Conservation (phyloP, 345 rosid genomes). For the Chamaenerion angustifolium region DNA sequence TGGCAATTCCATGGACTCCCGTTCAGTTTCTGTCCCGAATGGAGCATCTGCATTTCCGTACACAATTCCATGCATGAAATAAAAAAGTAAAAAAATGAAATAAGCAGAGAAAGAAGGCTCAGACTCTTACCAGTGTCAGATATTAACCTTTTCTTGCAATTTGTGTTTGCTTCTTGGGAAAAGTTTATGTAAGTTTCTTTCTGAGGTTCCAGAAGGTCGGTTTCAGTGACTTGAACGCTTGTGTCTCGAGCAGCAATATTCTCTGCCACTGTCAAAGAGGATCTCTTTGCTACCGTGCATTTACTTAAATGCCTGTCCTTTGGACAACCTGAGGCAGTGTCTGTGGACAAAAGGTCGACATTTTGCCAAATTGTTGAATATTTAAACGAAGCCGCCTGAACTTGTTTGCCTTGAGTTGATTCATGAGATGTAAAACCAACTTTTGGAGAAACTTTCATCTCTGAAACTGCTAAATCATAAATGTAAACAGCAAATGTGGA, state of each 20-base stretch:
- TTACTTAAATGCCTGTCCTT: slow-evolving; percentile 10
- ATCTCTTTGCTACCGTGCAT: no score
- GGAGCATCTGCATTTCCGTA: slow-evolving; percentile 24
- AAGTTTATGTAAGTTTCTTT: slow-evolving; percentile 29
- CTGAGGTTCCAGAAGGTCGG: slow-evolving; percentile 14
- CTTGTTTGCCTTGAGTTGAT: slow-evolving; percentile 10
- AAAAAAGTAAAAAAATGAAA: slow-evolving; percentile 7
- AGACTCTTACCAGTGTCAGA: slow-evolving; percentile 49
- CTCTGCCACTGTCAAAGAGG: no score
- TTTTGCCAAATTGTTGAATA: slow-evolving; percentile 2
- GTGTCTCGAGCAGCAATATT: no score
- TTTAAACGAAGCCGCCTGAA: neutral
- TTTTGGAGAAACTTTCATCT: neutral
- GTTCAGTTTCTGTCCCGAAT: slow-evolving; percentile 23
- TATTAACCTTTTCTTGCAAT: slow-evolving; percentile 57
- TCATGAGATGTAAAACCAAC: slow-evolving; percentile 8
- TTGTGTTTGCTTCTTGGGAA: slow-evolving; percentile 31
- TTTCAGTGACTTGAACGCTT: slow-evolving; percentile 17
- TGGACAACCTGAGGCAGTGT: slow-evolving; percentile 16
- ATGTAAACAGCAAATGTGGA: slow-evolving; percentile 4
- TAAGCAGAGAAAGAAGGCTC: neutral
- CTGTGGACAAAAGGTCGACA: neutral
- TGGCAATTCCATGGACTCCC: slow-evolving; percentile 31
- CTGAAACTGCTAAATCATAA: slow-evolving; percentile 1
- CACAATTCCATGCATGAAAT: neutral